Percentiles rank a stretch among this genome's conserved stretches.
phyloP scores from a whole-genome alignment of 257 asterid species.

The Solanum sejunctum region DNA sequence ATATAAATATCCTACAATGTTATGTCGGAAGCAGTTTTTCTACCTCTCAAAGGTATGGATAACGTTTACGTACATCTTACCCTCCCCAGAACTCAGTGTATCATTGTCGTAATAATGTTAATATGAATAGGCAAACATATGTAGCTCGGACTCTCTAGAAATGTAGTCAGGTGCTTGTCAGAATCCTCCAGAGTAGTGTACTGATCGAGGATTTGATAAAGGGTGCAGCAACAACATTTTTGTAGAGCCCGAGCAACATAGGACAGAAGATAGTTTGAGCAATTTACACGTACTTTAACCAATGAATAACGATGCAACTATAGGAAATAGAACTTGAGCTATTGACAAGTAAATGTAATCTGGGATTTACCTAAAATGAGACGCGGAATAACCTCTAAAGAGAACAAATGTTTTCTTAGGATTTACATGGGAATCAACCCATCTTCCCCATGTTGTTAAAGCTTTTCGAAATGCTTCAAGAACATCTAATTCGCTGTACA shows the following conservation, averaged over 20 bases:
- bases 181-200: background rate
- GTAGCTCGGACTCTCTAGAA: background rate
- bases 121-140: background rate
- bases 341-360: background rate
- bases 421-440: constrained; percentile 50
- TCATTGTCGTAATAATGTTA: background rate
- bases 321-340: background rate
- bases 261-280: too few relatives aligned
- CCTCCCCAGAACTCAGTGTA: background rate
- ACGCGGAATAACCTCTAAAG: constrained; percentile 59
- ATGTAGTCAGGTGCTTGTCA: background rate
- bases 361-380: constrained; percentile 55
- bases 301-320: background rate
- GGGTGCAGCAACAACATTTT: background rate
- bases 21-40: background rate
- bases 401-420: constrained; percentile 41
- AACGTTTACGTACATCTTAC: background rate
- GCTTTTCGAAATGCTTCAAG: constrained; percentile 58
- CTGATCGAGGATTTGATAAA: background rate
- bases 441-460: constrained; percentile 57
- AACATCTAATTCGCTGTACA: constrained; percentile 41
- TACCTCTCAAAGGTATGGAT: background rate
- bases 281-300: background rate
- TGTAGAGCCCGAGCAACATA: background rate
- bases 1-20: background rate